Evolutionary conservation across 2,329 filamentous ascomycete species (phyloP).

Genomic region (Ascochyta rabiei): DNA sequence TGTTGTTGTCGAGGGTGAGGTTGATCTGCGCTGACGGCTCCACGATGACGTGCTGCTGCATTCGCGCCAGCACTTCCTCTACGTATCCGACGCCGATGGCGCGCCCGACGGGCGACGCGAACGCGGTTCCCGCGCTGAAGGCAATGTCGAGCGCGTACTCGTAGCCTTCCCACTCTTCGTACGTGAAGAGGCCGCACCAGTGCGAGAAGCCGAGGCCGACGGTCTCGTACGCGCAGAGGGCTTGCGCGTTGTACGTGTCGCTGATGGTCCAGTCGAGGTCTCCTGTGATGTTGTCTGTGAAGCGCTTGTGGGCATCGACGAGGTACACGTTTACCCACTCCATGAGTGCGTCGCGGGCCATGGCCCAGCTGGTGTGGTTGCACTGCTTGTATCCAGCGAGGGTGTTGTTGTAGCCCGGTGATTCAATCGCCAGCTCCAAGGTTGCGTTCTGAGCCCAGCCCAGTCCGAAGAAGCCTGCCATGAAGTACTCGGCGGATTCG

Average conservation of each 20-base stretch:
- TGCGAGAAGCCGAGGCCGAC: constrained; percentile 76
- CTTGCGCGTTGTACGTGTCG: constrained; percentile 67
- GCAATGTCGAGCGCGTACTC: constrained; percentile 72
- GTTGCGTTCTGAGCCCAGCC: constrained; percentile 75
- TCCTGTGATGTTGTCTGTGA: constrained; percentile 59
- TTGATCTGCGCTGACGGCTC: constrained; percentile 59
- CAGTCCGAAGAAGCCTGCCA: constrained; percentile 79
- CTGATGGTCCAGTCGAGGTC: constrained; percentile 44
- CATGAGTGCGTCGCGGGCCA: constrained; percentile 57
- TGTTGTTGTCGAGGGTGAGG: constrained; percentile 71
- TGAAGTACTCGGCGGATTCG: constrained; percentile 77
- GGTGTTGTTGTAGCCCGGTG: constrained; percentile 69
- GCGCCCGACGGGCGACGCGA: constrained; percentile 69
- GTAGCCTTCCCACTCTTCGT: constrained; percentile 74
- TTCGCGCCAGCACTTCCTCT: constrained; percentile 72
- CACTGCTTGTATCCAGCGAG: constrained; percentile 72
- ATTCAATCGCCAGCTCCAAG: constrained; percentile 74
- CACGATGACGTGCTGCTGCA: constrained; percentile 66
- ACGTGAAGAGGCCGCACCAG: constrained; percentile 77
- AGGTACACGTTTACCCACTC: constrained; percentile 72
- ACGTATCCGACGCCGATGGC: constrained; percentile 73
- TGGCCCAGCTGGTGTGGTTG: constrained; percentile 60
- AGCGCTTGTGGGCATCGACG: constrained; percentile 65
- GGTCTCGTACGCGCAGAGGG: constrained; percentile 78
- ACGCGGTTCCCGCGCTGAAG: constrained; percentile 67